These are phyloP conservation scores for Trematosphaeria pertusa DNA, from an alignment of 2,329 filamentous ascomycete genomes.

Conservation along the genomic window DNA sequence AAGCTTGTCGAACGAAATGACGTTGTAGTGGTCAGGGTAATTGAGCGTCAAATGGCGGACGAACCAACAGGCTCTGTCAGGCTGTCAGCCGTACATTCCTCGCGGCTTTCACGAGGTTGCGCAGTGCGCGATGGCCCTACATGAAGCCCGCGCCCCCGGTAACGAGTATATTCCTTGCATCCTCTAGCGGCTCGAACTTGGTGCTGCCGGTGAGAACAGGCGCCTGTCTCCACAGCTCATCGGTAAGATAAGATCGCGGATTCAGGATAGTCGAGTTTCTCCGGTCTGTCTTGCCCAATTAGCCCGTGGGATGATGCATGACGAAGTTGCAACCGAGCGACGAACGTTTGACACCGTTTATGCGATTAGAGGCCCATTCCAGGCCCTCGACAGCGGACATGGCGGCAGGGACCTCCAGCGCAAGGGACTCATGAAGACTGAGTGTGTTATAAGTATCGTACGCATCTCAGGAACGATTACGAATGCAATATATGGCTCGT, in stretches of 20 bases:
- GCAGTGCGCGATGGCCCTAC: slow-evolving; percentile 51
- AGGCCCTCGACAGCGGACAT: slow-evolving; percentile 39
- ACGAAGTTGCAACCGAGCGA: slow-evolving; percentile 11
- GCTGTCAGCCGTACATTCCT: slow-evolving; percentile 19
- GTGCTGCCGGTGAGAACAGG: slow-evolving; percentile 74
- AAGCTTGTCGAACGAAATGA: slow-evolving; percentile 84
- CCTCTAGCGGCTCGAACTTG: slow-evolving; percentile 70
- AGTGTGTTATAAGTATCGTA: neutral
- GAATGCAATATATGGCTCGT: slow-evolving; percentile 1
- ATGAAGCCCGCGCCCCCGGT: slow-evolving; percentile 88
- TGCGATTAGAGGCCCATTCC: slow-evolving; percentile 22
- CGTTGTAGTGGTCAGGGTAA: slow-evolving; percentile 76
- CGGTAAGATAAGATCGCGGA: slow-evolving; percentile 56
- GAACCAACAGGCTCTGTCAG: slow-evolving; percentile 76
- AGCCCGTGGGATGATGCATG: slow-evolving; percentile 8
- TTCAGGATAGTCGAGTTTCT: slow-evolving; percentile 50
- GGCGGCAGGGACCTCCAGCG: slow-evolving; percentile 7
- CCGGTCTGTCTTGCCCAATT: slow-evolving; percentile 29
- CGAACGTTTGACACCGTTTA: slow-evolving; percentile 38
- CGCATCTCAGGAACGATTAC: slow-evolving; percentile 7
- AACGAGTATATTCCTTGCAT: slow-evolving; percentile 81
- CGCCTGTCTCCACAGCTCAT: slow-evolving; percentile 74
- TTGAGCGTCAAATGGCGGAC: slow-evolving; percentile 78
- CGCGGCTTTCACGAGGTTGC: slow-evolving; percentile 5
- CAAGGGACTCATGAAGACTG: slow-evolving; percentile 9